These are phyloP conservation scores for Sicyos edulis DNA, from an alignment of 306 rosid species.

Conservation along the genomic window DNA sequence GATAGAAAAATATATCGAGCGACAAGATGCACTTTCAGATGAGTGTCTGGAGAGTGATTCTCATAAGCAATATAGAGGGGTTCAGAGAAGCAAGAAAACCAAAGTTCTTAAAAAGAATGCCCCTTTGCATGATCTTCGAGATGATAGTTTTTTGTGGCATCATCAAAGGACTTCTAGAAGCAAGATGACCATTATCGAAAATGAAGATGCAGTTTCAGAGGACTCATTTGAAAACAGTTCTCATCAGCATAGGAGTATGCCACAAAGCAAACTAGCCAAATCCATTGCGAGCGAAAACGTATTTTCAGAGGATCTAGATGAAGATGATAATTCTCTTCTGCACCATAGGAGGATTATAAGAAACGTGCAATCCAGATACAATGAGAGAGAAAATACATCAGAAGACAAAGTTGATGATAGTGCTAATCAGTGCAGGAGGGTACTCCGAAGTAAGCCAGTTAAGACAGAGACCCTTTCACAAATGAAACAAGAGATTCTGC, in stretches of 20 bases:
- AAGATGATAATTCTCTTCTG: constrained; percentile 29
- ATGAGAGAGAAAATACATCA: constrained; percentile 41
- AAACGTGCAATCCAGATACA: constrained; percentile 47
- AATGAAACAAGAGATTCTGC: constrained; percentile 34
- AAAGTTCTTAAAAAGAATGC: constrained; percentile 23
- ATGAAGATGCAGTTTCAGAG: constrained; percentile 36
- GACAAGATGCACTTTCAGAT: constrained; percentile 29
- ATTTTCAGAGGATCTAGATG: constrained; percentile 32
- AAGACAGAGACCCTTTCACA: constrained; percentile 38
- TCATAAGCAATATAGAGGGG: constrained; percentile 23
- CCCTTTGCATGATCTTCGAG: constrained; percentile 24
- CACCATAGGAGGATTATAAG: constrained; percentile 38
- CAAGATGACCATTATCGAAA: constrained; percentile 45
- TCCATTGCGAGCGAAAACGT: constrained; percentile 23
- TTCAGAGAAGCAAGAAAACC: constrained; percentile 26
- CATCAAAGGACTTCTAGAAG: constrained; percentile 32
- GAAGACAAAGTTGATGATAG: constrained; percentile 36
- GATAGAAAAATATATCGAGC: background rate
- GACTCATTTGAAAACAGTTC: constrained; percentile 29
- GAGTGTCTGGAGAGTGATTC: constrained; percentile 28
- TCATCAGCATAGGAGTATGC: constrained; percentile 24
- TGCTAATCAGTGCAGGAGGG: constrained; percentile 43
- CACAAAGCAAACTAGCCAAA: constrained; percentile 15
- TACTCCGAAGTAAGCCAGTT: constrained; percentile 49
- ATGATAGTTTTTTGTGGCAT: constrained; percentile 26